Evolutionary conservation across 768 basidiomycete species (phyloP).

Genomic region (Serendipita sp.): DNA sequence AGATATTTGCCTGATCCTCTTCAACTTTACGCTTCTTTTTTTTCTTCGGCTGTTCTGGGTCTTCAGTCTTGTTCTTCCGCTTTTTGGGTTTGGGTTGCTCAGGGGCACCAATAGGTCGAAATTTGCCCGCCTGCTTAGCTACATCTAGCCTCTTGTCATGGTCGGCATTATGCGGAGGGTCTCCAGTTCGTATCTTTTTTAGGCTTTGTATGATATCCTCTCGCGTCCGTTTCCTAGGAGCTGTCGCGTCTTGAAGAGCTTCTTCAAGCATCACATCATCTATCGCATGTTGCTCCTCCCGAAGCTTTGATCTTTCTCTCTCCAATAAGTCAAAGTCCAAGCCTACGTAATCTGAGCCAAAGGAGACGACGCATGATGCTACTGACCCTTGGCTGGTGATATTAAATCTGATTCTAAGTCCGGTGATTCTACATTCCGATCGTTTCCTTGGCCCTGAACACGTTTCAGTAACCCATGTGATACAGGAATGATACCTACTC

Average conservation of each 20-base stretch:
- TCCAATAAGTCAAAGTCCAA: constrained; percentile 78
- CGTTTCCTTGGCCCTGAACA: constrained; percentile 4
- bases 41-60: constrained; percentile 28
- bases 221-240: constrained; percentile 57
- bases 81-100: background rate
- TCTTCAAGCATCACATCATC: constrained; percentile 75
- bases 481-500: constrained; percentile 38
- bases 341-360: constrained; percentile 78
- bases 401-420: constrained; percentile 36
- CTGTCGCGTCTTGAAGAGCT: constrained; percentile 39
- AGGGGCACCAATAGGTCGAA: constrained; percentile 16
- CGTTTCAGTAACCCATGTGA: background rate
- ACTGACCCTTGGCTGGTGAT: background rate
- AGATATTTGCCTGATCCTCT: constrained; percentile 8
- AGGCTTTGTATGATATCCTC: constrained; percentile 59
- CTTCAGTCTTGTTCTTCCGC: constrained; percentile 1
- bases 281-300: constrained; percentile 30
- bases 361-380: constrained; percentile 69
- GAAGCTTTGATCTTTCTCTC: constrained; percentile 57
- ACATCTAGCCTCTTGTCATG: constrained; percentile 13
- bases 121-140: constrained; percentile 23
- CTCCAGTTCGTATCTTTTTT: constrained; percentile 42
- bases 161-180: constrained; percentile 15
- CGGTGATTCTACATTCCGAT: constrained; percentile 44
- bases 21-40: constrained; percentile 44